phyloP scores from a whole-genome alignment of 176 grass and related monocot genomes.

The Aegilops sharonensis region DNA sequence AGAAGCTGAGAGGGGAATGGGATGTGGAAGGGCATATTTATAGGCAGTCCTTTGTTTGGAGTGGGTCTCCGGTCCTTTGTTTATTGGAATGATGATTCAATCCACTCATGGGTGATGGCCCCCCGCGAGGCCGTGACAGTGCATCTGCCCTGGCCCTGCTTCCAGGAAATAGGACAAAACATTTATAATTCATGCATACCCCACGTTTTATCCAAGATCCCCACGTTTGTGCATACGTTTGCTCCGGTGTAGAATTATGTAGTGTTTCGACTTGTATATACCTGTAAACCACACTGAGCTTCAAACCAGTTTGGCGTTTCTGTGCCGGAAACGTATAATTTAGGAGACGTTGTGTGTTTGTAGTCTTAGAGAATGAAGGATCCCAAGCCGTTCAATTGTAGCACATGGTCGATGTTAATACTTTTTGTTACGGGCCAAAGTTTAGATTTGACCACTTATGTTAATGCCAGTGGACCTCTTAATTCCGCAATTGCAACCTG shows the following conservation, averaged over 20 bases:
- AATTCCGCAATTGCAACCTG: background rate
- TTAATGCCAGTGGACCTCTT: background rate
- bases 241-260: background rate
- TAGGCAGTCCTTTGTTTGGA: slow-evolving; percentile 10
- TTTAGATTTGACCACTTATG: background rate
- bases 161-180: background rate
- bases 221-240: background rate
- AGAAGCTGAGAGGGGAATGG: slow-evolving; percentile 30
- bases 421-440: background rate
- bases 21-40: background rate
- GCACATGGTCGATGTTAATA: background rate
- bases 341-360: background rate
- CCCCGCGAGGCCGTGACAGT: background rate
- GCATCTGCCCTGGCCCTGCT: background rate
- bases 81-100: background rate
- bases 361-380: background rate
- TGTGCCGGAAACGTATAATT: background rate
- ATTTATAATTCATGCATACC: background rate
- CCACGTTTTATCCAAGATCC: background rate
- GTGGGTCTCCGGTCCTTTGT: background rate
- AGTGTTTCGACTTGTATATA: background rate
- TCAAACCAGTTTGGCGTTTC: background rate
- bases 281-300: background rate
- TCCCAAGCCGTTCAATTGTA: background rate
- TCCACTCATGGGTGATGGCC: background rate